Evolutionary conservation across 1,284 basidiomycete genomes (phyloP).

Genomic region (Ceratorhiza oryzae-sativae): DNA sequence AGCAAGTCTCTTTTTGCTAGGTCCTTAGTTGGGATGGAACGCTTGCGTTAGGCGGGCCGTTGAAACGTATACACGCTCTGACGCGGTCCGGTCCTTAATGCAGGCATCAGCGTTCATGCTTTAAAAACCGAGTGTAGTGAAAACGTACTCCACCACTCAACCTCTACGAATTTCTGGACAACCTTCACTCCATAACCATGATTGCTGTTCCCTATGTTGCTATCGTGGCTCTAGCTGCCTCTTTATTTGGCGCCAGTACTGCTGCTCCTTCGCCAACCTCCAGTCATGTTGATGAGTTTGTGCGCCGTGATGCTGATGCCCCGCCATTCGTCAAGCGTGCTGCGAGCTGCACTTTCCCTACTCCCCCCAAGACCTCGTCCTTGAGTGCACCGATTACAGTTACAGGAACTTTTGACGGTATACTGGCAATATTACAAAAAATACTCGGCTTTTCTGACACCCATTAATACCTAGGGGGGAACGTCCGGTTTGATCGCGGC

Average conservation of each 20-base stretch:
- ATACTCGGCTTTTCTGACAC: too few relatives aligned
- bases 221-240: conserved; percentile 5
- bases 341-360: conserved; percentile 35
- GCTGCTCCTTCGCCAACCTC: conserved; percentile 30
- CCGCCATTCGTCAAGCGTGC: conserved; percentile 32
- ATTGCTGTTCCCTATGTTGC: conserved; percentile 20
- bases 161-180: too few relatives aligned
- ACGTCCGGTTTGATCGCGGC: conserved; percentile 35
- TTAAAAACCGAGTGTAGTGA: background rate
- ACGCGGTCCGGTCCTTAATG: background rate
- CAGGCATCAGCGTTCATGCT: background rate
- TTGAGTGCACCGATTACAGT: conserved; percentile 32
- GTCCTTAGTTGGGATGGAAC: background rate
- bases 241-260: background rate
- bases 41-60: background rate
- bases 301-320: conserved; percentile 32
- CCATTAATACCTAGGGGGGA: too few relatives aligned
- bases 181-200: background rate
- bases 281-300: conserved; percentile 31
- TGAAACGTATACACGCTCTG: background rate
- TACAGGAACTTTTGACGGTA: conserved; percentile 32
- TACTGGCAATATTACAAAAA: too few relatives aligned
- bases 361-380: conserved; percentile 32
- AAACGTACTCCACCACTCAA: background rate
- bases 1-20: background rate